Base-by-base conservation (phyloP, 2,329 filamentous ascomycete genomes). In the Colletotrichum lindemuthianum region DNA sequence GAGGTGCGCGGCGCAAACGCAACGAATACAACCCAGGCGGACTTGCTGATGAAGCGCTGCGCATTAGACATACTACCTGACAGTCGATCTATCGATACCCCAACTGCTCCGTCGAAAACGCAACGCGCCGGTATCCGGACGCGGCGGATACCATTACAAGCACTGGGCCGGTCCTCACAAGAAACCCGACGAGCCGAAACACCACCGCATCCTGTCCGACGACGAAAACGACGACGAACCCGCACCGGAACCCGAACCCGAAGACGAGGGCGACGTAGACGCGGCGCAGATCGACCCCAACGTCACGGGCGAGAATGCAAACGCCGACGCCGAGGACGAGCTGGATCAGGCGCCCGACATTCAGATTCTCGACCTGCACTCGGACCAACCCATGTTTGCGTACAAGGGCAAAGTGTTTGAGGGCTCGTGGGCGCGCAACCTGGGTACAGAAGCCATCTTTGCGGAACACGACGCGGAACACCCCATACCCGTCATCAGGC, bases 381-480 rank as follows among this genome's bases (percentile, higher is more conserved):
- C 90, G 1, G 72, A 79, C 2, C 90, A 91, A 52, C 95, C 95
- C 0, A 80, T 97, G 34, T 84, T 97, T 64, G 90, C 91, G 24
- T 96, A 96, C 77, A 86, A 90, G 63, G 91, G 91, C 36, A 87
- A 90, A 67, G 81, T 96, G 24, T 96, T 94, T 73, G 88, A 88
- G 68, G 95, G 93, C 68, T 80, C 87, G 49, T 98, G 95, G 95
- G 86, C 88, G 10, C 88, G 92, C 66, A 90, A 93, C 65, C 86
- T 97, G 47, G 95, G 95, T 40, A 97, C 93, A 0, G 92, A 96
- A 69, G 80, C 94, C 68, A 86, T 97, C 45, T 90, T 97, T 71
- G 84, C 83, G 1, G 77, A 77, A 13, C 84, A 82, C 55, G 77
- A 83, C 66, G 67, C 73, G 7, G 69, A 77, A 59, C 70, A 74